Evolutionary conservation across 495 filamentous ascomycete species (phyloP), one percentile per base, ranked within the genome.

Genomic region (Astrothelium subdiscretum): DNA sequence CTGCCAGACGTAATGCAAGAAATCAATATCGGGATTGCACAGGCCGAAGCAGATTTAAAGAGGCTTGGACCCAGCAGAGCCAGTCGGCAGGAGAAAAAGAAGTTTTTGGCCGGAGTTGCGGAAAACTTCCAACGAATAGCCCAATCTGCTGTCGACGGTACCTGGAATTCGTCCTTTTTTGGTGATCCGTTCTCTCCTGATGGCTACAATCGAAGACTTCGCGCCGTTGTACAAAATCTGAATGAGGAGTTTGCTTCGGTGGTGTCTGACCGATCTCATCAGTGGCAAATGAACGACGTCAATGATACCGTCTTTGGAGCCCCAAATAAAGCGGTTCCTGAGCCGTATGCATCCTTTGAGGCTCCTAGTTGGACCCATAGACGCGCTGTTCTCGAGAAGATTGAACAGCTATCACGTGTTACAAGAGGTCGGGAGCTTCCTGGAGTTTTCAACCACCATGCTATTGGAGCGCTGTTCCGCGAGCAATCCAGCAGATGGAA

Each of bases 141-240:
- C 59, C 80, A 80, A 64, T 72, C 76, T 8, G 75, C 81, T 8
- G 68, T 78, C 0, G 75, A 82, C 59, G 85, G 84, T 2, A 78
- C 72, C 3, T 87, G 87, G 61, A 75, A 70, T 60, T 70, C 80
- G 31, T 40, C 64, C 0, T 87, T 87, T 66, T 87, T 87, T 62
- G 72, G 68, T 0, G 72, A 79, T 61, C 75, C 76, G 2, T 67
- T 73, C 29, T 69, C 75, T 0, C 52, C 68, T 0, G 32, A 63
- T 27, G 80, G 77, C 5, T 63, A 70, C 13, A 15, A 64, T 10
- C 80, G 82, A 62, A 80, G 83, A 6, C 72, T 89, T 11, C 78
- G 87, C 10, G 84, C 87, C 0, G 69, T 83, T 0, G 71, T 87
- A n/a, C 83, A 86, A 38, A 79, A 83, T 40, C 64, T 80, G 22